phyloP scores from a whole-genome alignment of 140 eudicot species.

The Stevia rebaudiana region DNA sequence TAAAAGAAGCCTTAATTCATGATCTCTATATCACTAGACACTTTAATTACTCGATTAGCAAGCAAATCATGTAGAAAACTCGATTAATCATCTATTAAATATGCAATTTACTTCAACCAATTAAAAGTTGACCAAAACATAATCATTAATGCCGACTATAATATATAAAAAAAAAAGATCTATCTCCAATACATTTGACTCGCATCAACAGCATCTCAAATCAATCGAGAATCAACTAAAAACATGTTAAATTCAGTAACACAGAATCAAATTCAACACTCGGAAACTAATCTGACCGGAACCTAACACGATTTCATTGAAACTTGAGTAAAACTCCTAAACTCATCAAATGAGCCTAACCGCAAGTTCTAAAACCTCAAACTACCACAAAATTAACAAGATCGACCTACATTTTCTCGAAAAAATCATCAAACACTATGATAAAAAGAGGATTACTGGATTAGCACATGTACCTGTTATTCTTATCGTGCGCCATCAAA shows the following conservation, averaged over 20 bases:
- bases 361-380: neutral
- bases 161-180: constrained; percentile 8
- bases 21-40: constrained; percentile 23
- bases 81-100: constrained; percentile 14
- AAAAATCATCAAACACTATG: neutral
- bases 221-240: neutral
- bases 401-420: constrained; percentile 18
- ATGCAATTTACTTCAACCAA: constrained; percentile 13
- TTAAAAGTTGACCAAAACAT: constrained; percentile 23
- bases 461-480: constrained; percentile 17
- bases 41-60: constrained; percentile 23
- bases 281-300: constrained; percentile 7
- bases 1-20: constrained; percentile 5
- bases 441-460: constrained; percentile 1
- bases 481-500: constrained; percentile 22
- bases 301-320: neutral
- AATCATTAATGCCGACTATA: constrained; percentile 18
- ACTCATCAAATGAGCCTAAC: neutral
- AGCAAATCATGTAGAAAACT: constrained; percentile 10
- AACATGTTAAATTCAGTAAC: constrained; percentile 12
- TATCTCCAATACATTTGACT: constrained; percentile 4
- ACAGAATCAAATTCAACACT: constrained; percentile 15
- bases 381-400: constrained; percentile 2
- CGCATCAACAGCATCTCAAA: neutral
- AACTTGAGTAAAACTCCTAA: neutral